Conservation (phyloP, 208 protist genomes). For the Acanthamoeba healyi region DNA sequence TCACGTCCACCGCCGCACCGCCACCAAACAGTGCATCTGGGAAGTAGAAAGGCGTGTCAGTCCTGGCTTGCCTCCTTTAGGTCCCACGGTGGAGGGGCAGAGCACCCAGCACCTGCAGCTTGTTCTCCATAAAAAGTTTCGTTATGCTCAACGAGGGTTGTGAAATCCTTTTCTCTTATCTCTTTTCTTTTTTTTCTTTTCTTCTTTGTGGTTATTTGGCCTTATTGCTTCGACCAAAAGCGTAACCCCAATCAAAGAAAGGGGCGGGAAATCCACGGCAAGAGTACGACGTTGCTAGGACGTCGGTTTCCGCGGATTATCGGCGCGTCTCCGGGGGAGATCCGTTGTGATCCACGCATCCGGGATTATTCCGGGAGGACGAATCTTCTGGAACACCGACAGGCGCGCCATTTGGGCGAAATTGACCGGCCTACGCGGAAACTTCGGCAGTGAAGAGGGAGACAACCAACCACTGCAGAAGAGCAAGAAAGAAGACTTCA, state of each 20-base stretch:
- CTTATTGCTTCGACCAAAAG: too few species aligned
- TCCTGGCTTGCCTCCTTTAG: too few species aligned
- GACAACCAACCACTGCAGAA: background rate
- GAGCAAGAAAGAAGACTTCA: background rate
- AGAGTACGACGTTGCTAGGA: slow-evolving; percentile 35
- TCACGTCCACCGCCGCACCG: background rate
- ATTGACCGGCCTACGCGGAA: background rate
- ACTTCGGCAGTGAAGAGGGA: slow-evolving; percentile 8
- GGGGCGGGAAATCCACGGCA: too few species aligned
- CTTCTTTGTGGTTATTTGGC: too few species aligned
- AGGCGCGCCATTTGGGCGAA: background rate
- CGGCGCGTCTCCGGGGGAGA: background rate
- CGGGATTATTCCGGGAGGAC: background rate
- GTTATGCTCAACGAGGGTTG: too few species aligned
- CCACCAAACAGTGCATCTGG: background rate
- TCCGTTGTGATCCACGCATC: background rate
- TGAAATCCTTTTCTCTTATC: too few species aligned
- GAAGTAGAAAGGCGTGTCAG: background rate
- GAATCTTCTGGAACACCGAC: too few species aligned
- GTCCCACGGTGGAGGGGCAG: background rate
- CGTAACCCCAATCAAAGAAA: too few species aligned
- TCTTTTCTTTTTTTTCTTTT: too few species aligned
- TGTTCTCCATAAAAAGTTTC: background rate
- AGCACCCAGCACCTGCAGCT: background rate
- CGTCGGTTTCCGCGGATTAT: background rate